A percentile compares a stretch with the other conserved stretches of the same genome.
These are phyloP conservation scores for Hippophae rhamnoides DNA, from an alignment of 306 rosid genomes.

Conservation along the genomic window DNA sequence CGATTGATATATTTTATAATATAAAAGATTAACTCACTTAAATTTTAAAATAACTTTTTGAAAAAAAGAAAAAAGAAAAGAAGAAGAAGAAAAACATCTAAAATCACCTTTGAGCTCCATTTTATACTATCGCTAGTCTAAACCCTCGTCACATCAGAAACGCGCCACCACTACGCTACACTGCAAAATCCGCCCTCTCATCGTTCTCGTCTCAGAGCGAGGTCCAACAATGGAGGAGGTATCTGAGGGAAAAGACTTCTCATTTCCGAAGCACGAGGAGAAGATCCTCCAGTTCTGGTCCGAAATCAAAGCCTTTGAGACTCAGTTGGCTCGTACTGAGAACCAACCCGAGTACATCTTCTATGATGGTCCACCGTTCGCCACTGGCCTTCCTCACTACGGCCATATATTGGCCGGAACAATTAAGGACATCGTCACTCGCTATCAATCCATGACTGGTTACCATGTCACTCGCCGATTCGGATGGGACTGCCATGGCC, in stretches of 20 bases:
- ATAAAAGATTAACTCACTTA: too few relatives aligned
- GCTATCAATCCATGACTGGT: conserved; percentile 80
- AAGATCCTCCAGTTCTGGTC: conserved; percentile 56
- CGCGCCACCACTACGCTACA: background rate
- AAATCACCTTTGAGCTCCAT: too few relatives aligned
- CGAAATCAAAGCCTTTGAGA: conserved; percentile 62
- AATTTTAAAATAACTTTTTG: too few relatives aligned
- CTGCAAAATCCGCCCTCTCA: background rate
- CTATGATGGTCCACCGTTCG: conserved; percentile 97
- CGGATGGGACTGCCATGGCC: conserved; percentile 98
- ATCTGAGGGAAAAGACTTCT: conserved; percentile 80
- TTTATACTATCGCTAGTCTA: too few relatives aligned
- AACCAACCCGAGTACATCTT: conserved; percentile 69
- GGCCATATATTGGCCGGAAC: conserved; percentile 97
- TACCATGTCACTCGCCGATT: conserved; percentile 93
- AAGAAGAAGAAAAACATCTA: too few relatives aligned
- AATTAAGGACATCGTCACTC: conserved; percentile 86
- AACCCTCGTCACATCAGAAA: too few relatives aligned
- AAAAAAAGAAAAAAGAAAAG: too few relatives aligned
- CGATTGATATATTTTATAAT: too few relatives aligned
- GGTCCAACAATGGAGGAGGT: conserved; percentile 62
- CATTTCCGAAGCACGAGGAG: conserved; percentile 73
- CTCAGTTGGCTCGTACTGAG: conserved; percentile 50
- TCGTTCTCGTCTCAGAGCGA: background rate
- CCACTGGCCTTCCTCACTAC: conserved; percentile 96